Conservation (phyloP, 2,329 filamentous ascomycete species). For the Epichloe glyceriae region DNA sequence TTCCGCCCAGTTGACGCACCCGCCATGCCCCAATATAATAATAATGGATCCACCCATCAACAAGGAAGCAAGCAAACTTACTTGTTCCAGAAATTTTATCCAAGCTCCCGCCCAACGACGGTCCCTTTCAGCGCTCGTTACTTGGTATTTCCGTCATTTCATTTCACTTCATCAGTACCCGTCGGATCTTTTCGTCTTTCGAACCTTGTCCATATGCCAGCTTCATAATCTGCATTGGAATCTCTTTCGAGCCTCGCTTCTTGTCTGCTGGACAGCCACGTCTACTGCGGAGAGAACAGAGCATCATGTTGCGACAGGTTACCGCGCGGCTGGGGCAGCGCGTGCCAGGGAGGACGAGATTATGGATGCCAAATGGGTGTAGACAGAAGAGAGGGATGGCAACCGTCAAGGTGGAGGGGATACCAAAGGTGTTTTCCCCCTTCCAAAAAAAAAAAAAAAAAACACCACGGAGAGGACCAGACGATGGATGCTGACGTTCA, state of each 20-base stretch:
- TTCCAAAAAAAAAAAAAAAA: no score
- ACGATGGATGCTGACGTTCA: background rate
- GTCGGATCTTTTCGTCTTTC: no score
- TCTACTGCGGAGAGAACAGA: background rate
- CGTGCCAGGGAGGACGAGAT: slow-evolving; percentile 12
- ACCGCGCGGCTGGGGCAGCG: slow-evolving; percentile 18
- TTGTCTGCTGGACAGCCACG: background rate
- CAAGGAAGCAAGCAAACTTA: no score
- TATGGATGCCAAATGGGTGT: slow-evolving; percentile 12
- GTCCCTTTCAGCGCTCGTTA: no score
- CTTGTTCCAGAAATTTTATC: no score
- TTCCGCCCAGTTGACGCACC: background rate
- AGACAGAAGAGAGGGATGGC: slow-evolving; percentile 13
- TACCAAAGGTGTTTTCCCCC: slow-evolving; percentile 20
- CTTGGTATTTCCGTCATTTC: no score
- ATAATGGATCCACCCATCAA: no score
- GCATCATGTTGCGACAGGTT: slow-evolving; percentile 24
- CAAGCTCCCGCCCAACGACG: no score
- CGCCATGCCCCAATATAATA: no score
- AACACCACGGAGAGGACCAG: background rate
- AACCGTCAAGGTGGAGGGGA: slow-evolving; percentile 22
- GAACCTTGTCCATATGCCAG: no score
- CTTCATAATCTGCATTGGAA: no score
- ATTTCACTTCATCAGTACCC: no score
- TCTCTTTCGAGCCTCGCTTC: background rate